A percentile compares a stretch with the other conserved stretches of the same genome.
These are phyloP conservation scores for Oidiodendron maius DNA, from an alignment of 495 filamentous ascomycete genomes.

Conservation along the genomic window DNA sequence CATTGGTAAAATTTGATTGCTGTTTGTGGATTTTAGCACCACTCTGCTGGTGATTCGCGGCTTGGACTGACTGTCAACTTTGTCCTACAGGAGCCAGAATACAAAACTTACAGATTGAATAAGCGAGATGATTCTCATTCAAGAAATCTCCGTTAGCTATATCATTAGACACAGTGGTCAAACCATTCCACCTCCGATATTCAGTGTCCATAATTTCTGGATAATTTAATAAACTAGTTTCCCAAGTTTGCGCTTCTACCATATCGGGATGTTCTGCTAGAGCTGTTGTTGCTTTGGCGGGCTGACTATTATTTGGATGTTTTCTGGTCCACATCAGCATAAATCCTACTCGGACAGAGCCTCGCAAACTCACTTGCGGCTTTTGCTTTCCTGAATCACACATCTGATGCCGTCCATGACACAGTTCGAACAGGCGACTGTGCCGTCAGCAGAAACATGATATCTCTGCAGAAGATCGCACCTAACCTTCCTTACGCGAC, in stretches of 20 bases:
- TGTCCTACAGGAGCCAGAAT: not conserved
- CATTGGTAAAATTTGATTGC: conserved; percentile 1
- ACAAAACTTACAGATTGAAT: conserved; percentile 26
- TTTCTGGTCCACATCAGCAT: conserved; percentile 21
- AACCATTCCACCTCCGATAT: conserved; percentile 23
- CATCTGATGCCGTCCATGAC: conserved; percentile 83
- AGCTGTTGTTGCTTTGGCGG: conserved; percentile 24
- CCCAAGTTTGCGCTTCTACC: conserved; percentile 19
- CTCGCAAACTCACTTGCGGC: conserved; percentile 64
- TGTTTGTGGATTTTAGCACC: conserved; percentile 11
- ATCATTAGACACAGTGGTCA: conserved; percentile 21
- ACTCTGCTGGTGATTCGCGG: conserved; percentile 13
- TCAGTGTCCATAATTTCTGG: conserved; percentile 23
- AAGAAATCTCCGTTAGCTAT: conserved; percentile 18
- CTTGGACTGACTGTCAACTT: no score
- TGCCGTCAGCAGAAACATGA: conserved; percentile 48
- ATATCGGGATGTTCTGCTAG: conserved; percentile 10
- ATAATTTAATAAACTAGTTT: conserved; percentile 21
- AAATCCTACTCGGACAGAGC: not conserved
- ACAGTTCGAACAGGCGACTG: conserved; percentile 85
- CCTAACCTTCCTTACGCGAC: conserved; percentile 82
- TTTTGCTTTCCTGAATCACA: conserved; percentile 83
- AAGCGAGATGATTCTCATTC: conserved; percentile 43
- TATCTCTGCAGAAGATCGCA: conserved; percentile 69
- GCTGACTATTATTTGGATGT: conserved; percentile 14